Evolutionary conservation across 345 rosid species (phyloP), one percentile per base, ranked within the genome.

Genomic region (Acer saccharum): DNA sequence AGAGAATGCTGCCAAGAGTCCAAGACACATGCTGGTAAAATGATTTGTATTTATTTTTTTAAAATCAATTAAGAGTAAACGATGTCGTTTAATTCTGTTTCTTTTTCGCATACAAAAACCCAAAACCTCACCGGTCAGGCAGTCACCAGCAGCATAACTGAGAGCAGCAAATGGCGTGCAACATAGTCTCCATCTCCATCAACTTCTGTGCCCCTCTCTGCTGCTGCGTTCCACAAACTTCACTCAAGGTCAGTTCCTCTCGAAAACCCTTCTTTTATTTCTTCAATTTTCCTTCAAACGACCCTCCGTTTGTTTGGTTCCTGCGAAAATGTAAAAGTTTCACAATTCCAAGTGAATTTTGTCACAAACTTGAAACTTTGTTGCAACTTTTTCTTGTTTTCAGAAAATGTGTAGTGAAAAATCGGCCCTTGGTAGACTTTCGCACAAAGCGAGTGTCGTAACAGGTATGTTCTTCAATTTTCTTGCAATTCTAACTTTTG

Each of bases 81-180:
- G 70, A 65, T 48, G 77, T 65, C 63, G 77, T 50, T 46, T 2
- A 0, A 0, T 3, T 23, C 3, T 11, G 43, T 66, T 3, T 68
- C 54, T 0, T 4, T 43, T n/a, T 20, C 44, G 1, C 1, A 3
- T 11, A 62, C 71, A 65, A 65, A 48, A 48, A 48, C 61, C 63
- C 69, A 64, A 7, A 48, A 29, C 62, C 70, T 23, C 70, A 11
- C 60, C 0, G n/a, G n/a, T n/a, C n/a, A n/a, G n/a, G n/a, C n/a
- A n/a, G 6, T 12, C 13, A 12, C 18, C 76, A 10, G 20, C 0
- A 17, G 3, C 27, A 61, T 20, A 0, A 10, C 44, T 3, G 12
- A 11, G 17, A 63, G 68, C 74, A 48, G 63, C 73, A 41, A 60
- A 83, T 85, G 88, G 88, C 84, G 55, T 35, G 41, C 64, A 60